Evolutionary conservation across 768 basidiomycete genomes (phyloP), one percentile per base, ranked within the genome.

Genomic region (Lentinula aciculospora): DNA sequence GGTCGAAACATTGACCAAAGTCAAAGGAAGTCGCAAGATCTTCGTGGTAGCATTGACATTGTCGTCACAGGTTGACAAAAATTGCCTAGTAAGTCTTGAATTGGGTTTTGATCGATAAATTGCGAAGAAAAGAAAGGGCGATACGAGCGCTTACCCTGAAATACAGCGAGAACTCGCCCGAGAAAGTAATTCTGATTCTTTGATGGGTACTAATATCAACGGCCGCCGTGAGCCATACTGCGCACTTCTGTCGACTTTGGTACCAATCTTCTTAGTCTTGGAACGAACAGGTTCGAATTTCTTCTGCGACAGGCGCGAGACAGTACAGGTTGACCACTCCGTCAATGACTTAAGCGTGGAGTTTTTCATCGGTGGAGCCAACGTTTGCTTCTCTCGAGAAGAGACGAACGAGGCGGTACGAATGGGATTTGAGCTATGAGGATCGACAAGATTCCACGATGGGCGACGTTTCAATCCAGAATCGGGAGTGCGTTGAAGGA

Each of bases 401-500:
- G 40, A 54, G 45, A 60, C 46, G 40, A 65, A 69, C 25, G 60
- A 64, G 17, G 62, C 67, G 25, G 56, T 63, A 58, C 56, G 67
- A 65, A 69, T 68, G 32, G 63, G 68, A 3, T 62, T 53, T 12
- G 58, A 59, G 49, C 68, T 74, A 32, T 70, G 69, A 36, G 76
- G 72, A 56, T 77, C 72, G 10, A 73, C 67, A 8, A 71, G 61
- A 21, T 54, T 64, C 64, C 69, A 66, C 21, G 57, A 53, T 23
- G 34, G 23, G 23, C 36, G 51, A 25, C 51, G 51, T 34, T 36
- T 50, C 3, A 19, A 12, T 36, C 46, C 28, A 62, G 59, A 50
- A 10, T 27, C 25, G 25, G 42, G 31, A 15, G 54, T 31, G 4
- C 56, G 53, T 34, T 54, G 56, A 56, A 63, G 19, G 45, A 29